Conservation (phyloP, 768 basidiomycete species). For the Hygrocybe punicea region DNA sequence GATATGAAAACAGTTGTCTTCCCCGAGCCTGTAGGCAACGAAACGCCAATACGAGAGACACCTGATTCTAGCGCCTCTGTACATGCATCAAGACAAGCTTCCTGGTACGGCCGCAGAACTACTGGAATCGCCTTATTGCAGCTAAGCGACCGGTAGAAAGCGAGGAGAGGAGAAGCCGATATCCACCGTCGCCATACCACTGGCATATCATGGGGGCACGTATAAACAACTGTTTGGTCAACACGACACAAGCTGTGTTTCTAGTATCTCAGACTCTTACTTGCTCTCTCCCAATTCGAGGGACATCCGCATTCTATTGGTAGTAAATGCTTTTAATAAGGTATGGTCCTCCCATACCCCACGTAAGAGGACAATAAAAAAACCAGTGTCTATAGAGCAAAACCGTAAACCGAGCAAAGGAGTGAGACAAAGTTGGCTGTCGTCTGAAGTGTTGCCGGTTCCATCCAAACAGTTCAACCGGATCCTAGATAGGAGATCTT, state of each 20-base stretch:
- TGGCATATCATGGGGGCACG: no score
- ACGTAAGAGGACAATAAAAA: conserved; percentile 29
- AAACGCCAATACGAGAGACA: conserved; percentile 75
- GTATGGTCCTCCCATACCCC: conserved; percentile 42
- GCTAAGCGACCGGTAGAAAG: neutral
- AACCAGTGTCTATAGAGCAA: conserved; percentile 37
- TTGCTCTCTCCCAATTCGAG: neutral
- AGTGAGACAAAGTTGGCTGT: conserved; percentile 1
- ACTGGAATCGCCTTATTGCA: conserved; percentile 13
- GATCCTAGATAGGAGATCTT: conserved; percentile 35
- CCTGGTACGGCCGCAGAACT: conserved; percentile 82
- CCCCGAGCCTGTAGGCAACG: conserved; percentile 78
- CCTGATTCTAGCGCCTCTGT: conserved; percentile 65
- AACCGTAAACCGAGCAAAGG: conserved; percentile 21
- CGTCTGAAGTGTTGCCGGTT: neutral
- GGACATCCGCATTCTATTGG: conserved; percentile 13
- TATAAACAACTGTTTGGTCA: neutral
- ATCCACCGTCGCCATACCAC: no score
- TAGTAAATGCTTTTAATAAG: conserved; percentile 29
- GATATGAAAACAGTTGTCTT: conserved; percentile 93
- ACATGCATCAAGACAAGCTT: conserved; percentile 74
- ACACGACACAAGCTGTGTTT: neutral
- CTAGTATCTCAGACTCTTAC: no score
- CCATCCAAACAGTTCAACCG: conserved; percentile 36
- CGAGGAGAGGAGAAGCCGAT: neutral